Evolutionary conservation across 1,284 basidiomycete genomes (phyloP), one percentile per base, ranked within the genome.

Genomic region (Butyriboletus pseudospeciosus): DNA sequence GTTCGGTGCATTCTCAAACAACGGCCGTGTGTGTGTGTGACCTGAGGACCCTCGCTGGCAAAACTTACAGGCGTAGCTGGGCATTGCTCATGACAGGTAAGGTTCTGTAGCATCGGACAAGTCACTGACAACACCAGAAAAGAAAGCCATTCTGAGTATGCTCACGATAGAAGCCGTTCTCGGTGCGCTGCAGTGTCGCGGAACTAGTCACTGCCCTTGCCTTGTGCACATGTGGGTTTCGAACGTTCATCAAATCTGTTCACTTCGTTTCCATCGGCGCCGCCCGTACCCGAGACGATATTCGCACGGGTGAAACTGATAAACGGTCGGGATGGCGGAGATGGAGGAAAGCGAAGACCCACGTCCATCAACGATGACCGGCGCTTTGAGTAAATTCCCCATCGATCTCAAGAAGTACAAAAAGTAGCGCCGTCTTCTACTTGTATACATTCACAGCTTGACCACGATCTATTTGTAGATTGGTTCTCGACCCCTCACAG

Each of bases 331-430:
- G 47, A 49, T 49, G 25, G 50, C 38, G 30, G 51, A 45, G 45
- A 53, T 53, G 26, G 25, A 53, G 38, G 25, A 32, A 9, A n/a
- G 4, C 38, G 50, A 39, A 26, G 36, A 39, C 37, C 23, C 45
- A 34, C 46, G 0, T 37, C 20, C 41, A 34, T 46, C 60, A 51
- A 73, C 61, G 59, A 79, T 80, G 76, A 42, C 74, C 30, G 69
- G 67, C 55, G 65, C 74, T 58, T 61, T 71, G 56, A 75, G 70
- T 56, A 64, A 66, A 51, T 90, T 90, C 74, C 87, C 89, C 55
- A 83, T 92, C 66, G 87, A 91, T 72, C 83, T 92, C 70, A 79
- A 73, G 55, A 74, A 81, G 64, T 88, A 84, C 74, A 86, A 88
- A 72, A 85, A 83, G 87, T 89, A 59, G 48, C 66, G 52, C 51